Percentiles rank a stretch among this genome's conserved stretches.
Conservation (phyloP, 257 asterid species). For the Penstemon davidsonii region DNA sequence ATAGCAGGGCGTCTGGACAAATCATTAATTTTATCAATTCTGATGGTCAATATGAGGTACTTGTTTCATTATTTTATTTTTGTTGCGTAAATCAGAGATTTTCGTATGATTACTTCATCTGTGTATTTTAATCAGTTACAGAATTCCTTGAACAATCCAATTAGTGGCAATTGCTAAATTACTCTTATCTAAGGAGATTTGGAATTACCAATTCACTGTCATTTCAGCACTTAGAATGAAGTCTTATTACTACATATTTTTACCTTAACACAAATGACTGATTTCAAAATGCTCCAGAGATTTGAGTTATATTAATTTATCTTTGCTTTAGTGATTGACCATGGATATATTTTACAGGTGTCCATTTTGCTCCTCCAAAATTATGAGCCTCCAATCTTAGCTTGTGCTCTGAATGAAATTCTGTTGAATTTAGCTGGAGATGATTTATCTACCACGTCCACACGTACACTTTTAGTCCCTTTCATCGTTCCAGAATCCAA, state of each 20-base stretch:
- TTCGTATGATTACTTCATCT: too few relatives aligned
- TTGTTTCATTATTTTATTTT: too few relatives aligned
- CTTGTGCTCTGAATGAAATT: constrained; percentile 78
- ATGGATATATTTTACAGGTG: constrained; percentile 41
- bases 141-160: too few relatives aligned
- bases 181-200: too few relatives aligned
- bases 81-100: too few relatives aligned
- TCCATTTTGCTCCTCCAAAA: constrained; percentile 61
- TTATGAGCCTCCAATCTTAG: constrained; percentile 66
- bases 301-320: too few relatives aligned
- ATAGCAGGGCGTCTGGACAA: constrained; percentile 54
- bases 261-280: neutral
- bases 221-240: neutral
- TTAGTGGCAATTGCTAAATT: too few relatives aligned
- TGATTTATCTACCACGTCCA: constrained; percentile 46
- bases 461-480: constrained; percentile 61
- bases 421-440: constrained; percentile 53
- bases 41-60: constrained; percentile 56
- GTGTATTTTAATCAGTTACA: too few relatives aligned
- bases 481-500: constrained; percentile 58
- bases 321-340: neutral
- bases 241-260: constrained; percentile 8
- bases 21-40: constrained; percentile 52
- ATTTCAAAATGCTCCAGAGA: neutral
- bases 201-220: too few relatives aligned